Base-by-base conservation (phyloP, 225 moss, liverwort and hornwort genomes). In the Straminergon stramineum region DNA sequence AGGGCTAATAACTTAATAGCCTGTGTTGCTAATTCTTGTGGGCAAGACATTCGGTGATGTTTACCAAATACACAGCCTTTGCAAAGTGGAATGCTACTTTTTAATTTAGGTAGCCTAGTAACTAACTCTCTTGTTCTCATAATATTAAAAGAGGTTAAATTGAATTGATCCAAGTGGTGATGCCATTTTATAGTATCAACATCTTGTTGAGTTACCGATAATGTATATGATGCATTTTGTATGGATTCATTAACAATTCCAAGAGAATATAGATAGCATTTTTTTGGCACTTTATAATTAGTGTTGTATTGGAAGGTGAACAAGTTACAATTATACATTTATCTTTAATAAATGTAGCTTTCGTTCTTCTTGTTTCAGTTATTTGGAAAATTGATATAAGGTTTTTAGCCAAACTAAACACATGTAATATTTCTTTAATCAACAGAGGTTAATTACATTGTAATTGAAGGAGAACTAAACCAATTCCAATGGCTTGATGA, bases 41-140 rank as follows among this genome's bases (percentile, higher is more conserved):
- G 39, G 13, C 39, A 69, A 13, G 23, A 39, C 39, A 39, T 69
- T 39, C 2, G 7, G 4, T 23, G 39, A 69, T n/a, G 69, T 4
- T 69, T 39, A 22, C 7, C 39, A 39, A 22, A 69, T 39, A 39
- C 7, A 69, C 10, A 69, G 0, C 39, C 23, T 69, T 69, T 4
- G 39, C 23, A 69, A 69, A 39, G 23, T 69, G 7, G n/a, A n/a
- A 22, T 39, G 69, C 69, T 39, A 39, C 4, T 7, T 39, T 69
- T 22, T 39, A 39, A 23, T 13, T 13, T 23, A 39, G 39, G 7
- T 23, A 69, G 13, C 1, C n/a, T 1, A 0, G 1, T 69, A 1
- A 39, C 13, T 39, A 69, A 39, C 69, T 69, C 23, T 39, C 39
- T 69, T n/a, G 39, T 23, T 23, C 39, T 39, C 23, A 69, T 39